phyloP scores from a whole-genome alignment of 2,329 filamentous ascomycete species.

The Colletotrichum simmondsii region DNA sequence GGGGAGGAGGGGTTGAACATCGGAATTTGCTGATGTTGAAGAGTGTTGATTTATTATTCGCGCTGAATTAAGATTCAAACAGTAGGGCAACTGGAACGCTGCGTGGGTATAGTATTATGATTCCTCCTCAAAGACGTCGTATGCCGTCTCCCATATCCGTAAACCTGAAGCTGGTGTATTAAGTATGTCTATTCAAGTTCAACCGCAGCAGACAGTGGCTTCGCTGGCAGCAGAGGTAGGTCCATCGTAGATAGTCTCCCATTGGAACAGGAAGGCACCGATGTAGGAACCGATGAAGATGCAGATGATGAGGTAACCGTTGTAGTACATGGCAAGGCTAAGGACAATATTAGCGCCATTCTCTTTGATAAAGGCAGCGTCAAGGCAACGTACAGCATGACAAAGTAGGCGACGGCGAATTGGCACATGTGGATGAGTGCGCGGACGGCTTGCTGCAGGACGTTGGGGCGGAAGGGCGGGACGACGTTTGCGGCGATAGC shows the following conservation, averaged over 20 bases:
- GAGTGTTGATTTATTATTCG: neutral
- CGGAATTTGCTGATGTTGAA: no score
- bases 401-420: constrained; percentile 80
- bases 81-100: neutral
- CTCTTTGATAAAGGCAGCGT: neutral
- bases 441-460: constrained; percentile 74
- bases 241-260: constrained; percentile 63
- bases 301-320: constrained; percentile 82
- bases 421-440: constrained; percentile 76
- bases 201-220: constrained; percentile 55
- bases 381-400: constrained; percentile 69
- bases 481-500: constrained; percentile 24
- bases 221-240: constrained; percentile 49
- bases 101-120: neutral
- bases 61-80: neutral
- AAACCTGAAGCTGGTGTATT: neutral
- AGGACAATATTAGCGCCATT: neutral
- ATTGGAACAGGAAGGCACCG: constrained; percentile 79
- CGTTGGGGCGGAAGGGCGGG: constrained; percentile 63
- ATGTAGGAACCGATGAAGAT: constrained; percentile 82
- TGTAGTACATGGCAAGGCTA: constrained; percentile 68
- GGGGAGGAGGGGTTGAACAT: no score
- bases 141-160: no score
- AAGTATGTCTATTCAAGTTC: constrained; percentile 2
- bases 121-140: neutral